phyloP scores from a whole-genome alignment of 306 rosid species.

The Prunus persica region Prunus_persica_NCBIv2 NC_034010.1:27263001-27263500 shows the following conservation, averaged over 20 bases:
- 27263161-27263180: slow-evolving; percentile 39
- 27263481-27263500: slow-evolving; percentile 46
- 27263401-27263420: slow-evolving; percentile 57
- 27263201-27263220: slow-evolving; percentile 39
- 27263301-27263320: slow-evolving; percentile 35
- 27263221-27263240: slow-evolving; percentile 37
- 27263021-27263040: slow-evolving; percentile 27
- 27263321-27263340: slow-evolving; percentile 30
- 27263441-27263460: slow-evolving; percentile 44
- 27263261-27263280: slow-evolving; percentile 42
- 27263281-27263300: slow-evolving; percentile 34
- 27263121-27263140: slow-evolving; percentile 38
- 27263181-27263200: slow-evolving; percentile 33
- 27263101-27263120: slow-evolving; percentile 39
- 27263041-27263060: slow-evolving; percentile 46
- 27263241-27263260: slow-evolving; percentile 43
- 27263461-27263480: slow-evolving; percentile 49
- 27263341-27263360: slow-evolving; percentile 29
- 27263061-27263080: slow-evolving; percentile 16
- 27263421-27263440: slow-evolving; percentile 45
- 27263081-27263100: slow-evolving; percentile 34
- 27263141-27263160: slow-evolving; percentile 40
- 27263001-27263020: slow-evolving; percentile 32
- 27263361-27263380: slow-evolving; percentile 27
- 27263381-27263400: slow-evolving; percentile 21